phyloP scores from a whole-genome alignment of 805 yeast genomes.

The Teunomyces funiuensis region DNA sequence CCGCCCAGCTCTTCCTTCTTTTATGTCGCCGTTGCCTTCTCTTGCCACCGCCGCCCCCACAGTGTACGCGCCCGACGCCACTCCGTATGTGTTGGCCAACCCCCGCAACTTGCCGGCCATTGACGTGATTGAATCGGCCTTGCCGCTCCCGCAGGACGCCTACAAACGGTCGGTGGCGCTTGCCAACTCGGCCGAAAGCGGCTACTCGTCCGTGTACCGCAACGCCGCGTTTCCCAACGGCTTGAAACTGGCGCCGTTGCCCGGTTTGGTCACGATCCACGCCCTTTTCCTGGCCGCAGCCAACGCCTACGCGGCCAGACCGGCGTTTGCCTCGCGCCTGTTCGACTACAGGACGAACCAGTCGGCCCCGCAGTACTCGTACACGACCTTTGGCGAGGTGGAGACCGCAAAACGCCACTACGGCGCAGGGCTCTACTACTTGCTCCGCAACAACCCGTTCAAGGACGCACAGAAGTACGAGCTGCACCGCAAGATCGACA shows the following conservation, averaged over 20 bases:
- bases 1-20: neutral
- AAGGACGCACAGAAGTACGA: conserved; percentile 14
- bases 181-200: conserved; percentile 20
- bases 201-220: conserved; percentile 32
- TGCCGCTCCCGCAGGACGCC: conserved; percentile 16
- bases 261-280: conserved; percentile 19
- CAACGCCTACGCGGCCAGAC: conserved; percentile 10
- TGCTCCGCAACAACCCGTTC: conserved; percentile 21
- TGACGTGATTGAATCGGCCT: conserved; percentile 12
- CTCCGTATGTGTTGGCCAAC: conserved; percentile 18
- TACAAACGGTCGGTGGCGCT: conserved; percentile 12
- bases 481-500: conserved; percentile 22
- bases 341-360: conserved; percentile 17
- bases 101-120: conserved; percentile 10
- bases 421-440: conserved; percentile 24
- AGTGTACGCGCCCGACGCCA: conserved; percentile 15
- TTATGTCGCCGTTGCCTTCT: conserved; percentile 7
- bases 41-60: conserved; percentile 2
- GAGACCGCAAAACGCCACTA: conserved; percentile 14
- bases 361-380: conserved; percentile 14
- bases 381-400: conserved; percentile 17
- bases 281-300: conserved; percentile 18
- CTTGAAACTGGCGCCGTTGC: conserved; percentile 21
- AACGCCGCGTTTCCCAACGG: conserved; percentile 23
- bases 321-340: conserved; percentile 19